Conservation (phyloP, 441 rosid genomes). For the Erodium chrysanthum region DNA sequence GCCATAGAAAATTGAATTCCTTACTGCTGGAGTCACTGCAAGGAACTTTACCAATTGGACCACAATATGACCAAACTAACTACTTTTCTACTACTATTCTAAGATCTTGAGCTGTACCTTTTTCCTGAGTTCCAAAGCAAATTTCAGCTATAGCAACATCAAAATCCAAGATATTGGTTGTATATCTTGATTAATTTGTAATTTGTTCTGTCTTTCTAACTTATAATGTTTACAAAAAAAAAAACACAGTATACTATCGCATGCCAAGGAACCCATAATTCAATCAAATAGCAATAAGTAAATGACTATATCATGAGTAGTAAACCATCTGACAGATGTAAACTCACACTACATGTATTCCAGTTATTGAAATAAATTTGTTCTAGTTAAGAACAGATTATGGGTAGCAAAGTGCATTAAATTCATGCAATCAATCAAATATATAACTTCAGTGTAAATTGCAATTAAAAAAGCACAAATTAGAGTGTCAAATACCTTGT, state of each 20-base stretch:
- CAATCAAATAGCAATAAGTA: not conserved
- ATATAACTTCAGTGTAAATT: not conserved
- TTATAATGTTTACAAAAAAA: not conserved
- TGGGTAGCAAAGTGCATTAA: not conserved
- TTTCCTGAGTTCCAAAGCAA: not conserved
- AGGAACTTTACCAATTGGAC: not conserved
- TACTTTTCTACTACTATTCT: not conserved
- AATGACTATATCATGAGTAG: not conserved
- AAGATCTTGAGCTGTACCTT: not conserved
- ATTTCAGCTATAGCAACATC: not conserved
- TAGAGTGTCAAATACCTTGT: constrained; percentile 47
- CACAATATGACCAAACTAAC: not conserved
- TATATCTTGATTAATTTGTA: not conserved
- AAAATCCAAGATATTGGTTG: too few relatives aligned
- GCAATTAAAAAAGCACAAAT: constrained; percentile 12
- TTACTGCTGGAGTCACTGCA: not conserved
- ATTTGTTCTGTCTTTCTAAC: not conserved
- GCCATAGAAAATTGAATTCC: not conserved
- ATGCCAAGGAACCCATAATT: not conserved
- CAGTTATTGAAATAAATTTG: not conserved
- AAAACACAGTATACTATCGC: not conserved
- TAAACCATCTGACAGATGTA: not conserved
- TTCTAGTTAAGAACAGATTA: not conserved
- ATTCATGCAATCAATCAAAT: not conserved
- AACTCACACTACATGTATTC: not conserved